Evolutionary conservation across 164 flowering plant species (phyloP).

Genomic region (Annona squamosa): DNA sequence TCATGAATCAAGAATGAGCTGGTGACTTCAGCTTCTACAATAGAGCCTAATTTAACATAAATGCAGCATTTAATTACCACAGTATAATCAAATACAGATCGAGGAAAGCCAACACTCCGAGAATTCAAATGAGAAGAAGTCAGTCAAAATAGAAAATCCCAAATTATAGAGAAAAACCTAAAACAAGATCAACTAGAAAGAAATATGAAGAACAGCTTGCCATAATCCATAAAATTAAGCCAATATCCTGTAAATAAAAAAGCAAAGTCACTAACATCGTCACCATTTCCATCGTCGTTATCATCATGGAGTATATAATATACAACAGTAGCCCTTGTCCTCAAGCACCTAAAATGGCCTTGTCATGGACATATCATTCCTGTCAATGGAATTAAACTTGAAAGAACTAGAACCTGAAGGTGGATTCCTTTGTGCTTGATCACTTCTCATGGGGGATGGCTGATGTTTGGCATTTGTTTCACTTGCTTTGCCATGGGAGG

Average conservation of each 20-base stretch:
- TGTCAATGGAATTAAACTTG: conserved; percentile 16
- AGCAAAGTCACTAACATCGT: background rate
- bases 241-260: background rate
- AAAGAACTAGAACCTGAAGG: background rate
- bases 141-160: background rate
- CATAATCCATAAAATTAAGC: background rate
- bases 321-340: conserved; percentile 2
- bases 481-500: conserved; percentile 4
- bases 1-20: background rate
- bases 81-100: background rate
- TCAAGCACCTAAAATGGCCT: conserved; percentile 20
- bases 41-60: background rate
- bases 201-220: background rate
- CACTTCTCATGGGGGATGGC: conserved; percentile 8
- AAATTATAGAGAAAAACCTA: background rate
- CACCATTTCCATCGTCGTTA: conserved; percentile 1
- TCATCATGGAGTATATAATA: conserved; percentile 2
- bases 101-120: background rate
- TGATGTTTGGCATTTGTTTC: background rate
- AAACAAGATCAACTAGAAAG: background rate
- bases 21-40: background rate
- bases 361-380: conserved; percentile 24
- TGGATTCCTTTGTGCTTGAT: conserved; percentile 7
- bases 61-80: background rate
- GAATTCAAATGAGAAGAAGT: background rate